phyloP scores from a whole-genome alignment of 2,329 filamentous ascomycete species.

The Cladophialophora carrionii region DNA sequence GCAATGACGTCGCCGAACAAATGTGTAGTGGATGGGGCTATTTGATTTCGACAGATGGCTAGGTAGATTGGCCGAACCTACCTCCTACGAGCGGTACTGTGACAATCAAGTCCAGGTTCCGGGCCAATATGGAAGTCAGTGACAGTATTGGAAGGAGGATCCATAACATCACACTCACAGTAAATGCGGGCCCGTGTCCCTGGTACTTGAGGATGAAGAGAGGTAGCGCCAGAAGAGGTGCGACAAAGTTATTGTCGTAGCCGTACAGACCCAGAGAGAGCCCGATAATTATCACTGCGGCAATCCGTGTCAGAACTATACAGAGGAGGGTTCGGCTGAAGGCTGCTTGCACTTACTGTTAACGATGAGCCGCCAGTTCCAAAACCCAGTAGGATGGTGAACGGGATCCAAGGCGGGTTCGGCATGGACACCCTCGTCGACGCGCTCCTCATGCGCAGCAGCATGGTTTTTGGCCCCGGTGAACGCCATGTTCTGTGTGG shows the following conservation, averaged over 20 bases:
- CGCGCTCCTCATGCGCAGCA: neutral
- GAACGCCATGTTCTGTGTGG: neutral
- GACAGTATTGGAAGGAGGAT: neutral
- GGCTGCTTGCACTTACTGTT: conserved; percentile 8
- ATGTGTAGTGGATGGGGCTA: neutral
- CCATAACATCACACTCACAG: neutral
- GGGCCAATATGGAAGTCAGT: conserved; percentile 30
- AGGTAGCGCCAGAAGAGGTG: conserved; percentile 13
- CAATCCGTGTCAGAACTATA: neutral
- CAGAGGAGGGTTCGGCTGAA: neutral
- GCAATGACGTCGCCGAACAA: neutral
- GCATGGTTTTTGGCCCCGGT: neutral
- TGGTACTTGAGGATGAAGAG: conserved; percentile 18
- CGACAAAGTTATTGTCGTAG: conserved; percentile 22
- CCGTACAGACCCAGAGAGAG: conserved; percentile 20
- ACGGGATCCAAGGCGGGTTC: neutral
- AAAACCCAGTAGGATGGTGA: conserved; percentile 20
- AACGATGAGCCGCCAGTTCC: conserved; percentile 16
- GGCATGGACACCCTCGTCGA: neutral
- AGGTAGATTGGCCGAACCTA: neutral
- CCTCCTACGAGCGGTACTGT: conserved; percentile 43
- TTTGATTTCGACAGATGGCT: neutral
- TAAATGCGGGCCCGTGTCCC: conserved; percentile 3
- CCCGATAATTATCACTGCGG: conserved; percentile 19
- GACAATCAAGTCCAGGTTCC: conserved; percentile 45